A percentile compares a stretch with the other conserved stretches of the same genome.
Evolutionary conservation across 768 basidiomycete genomes (phyloP).

Genomic region (Auriscalpium microsporum): DNA sequence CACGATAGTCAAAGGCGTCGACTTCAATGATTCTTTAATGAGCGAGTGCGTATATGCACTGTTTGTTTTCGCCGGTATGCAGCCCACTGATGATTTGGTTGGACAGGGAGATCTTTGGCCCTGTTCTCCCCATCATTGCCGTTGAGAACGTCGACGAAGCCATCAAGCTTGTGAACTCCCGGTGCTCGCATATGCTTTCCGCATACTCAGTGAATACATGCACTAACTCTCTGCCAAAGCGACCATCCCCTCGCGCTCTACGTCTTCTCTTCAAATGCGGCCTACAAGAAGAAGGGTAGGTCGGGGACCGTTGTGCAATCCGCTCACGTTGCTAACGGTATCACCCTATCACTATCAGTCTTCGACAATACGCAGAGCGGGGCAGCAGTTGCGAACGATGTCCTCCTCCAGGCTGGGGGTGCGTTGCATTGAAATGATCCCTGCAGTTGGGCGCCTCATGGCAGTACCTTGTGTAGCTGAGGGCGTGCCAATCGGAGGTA

Average conservation of each 20-base stretch:
- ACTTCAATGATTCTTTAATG: slow-evolving; percentile 61
- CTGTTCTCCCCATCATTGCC: slow-evolving; percentile 64
- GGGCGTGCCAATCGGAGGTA: slow-evolving; percentile 65
- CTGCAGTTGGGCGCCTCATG: too few relatives aligned
- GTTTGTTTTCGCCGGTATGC: too few relatives aligned
- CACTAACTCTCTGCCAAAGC: slow-evolving; percentile 23
- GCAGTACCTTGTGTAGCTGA: slow-evolving; percentile 30
- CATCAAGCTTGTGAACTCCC: slow-evolving; percentile 53
- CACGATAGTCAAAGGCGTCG: slow-evolving; percentile 60
- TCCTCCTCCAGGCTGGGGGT: slow-evolving; percentile 50
- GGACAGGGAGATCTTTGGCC: slow-evolving; percentile 73
- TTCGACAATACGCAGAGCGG: slow-evolving; percentile 64
- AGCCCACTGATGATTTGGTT: too few relatives aligned
- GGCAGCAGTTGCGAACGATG: slow-evolving; percentile 59
- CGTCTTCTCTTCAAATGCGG: slow-evolving; percentile 54
- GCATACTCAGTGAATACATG: background rate
- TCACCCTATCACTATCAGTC: slow-evolving; percentile 31
- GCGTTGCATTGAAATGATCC: slow-evolving; percentile 12
- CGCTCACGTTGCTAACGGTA: too few relatives aligned
- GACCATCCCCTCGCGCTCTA: slow-evolving; percentile 71
- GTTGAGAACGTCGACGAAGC: slow-evolving; percentile 62
- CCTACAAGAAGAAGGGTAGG: slow-evolving; percentile 53
- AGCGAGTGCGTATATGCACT: slow-evolving; percentile 41
- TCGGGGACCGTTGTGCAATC: too few relatives aligned
- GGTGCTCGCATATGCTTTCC: slow-evolving; percentile 23